Conservation (phyloP, 805 yeast species). For the Saturnispora besseyi region DNA sequence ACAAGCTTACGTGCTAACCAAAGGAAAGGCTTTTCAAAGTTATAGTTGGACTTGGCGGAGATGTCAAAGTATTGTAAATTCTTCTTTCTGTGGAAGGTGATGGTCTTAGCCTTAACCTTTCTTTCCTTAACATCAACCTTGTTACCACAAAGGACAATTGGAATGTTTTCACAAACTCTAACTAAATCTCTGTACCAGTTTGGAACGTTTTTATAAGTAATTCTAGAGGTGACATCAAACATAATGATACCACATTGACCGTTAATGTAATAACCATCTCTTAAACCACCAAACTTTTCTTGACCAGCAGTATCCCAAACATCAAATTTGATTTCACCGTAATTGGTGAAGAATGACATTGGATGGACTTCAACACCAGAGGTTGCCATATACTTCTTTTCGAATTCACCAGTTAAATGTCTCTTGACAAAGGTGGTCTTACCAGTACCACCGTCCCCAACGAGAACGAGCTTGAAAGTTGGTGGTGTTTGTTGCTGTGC, state of each 20-base stretch:
- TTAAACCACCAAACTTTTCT: slow-evolving; percentile 98
- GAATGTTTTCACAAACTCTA: slow-evolving; percentile 99
- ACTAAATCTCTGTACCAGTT: slow-evolving; percentile 99
- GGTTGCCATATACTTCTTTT: slow-evolving; percentile 97
- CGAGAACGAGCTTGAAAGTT: slow-evolving; percentile 94
- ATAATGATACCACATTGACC: slow-evolving; percentile 99
- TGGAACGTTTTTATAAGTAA: slow-evolving; percentile 99
- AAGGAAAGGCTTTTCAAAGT: slow-evolving; percentile 98
- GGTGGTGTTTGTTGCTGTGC: slow-evolving; percentile 66
- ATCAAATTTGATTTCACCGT: slow-evolving; percentile 96
- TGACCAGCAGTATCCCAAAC: slow-evolving; percentile 99
- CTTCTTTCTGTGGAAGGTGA: slow-evolving; percentile 99
- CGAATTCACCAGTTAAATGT: slow-evolving; percentile 99
- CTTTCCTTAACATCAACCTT: slow-evolving; percentile 99
- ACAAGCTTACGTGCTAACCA: slow-evolving; percentile 99
- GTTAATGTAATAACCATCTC: slow-evolving; percentile 99
- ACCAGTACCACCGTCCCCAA: slow-evolving; percentile 99
- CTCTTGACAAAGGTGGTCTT: slow-evolving; percentile 99
- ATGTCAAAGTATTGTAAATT: slow-evolving; percentile 99
- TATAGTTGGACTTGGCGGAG: slow-evolving; percentile 98
- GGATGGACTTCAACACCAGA: slow-evolving; percentile 99
- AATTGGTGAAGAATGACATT: slow-evolving; percentile 94
- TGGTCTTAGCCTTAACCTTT: slow-evolving; percentile 99
- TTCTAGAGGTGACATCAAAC: slow-evolving; percentile 99
- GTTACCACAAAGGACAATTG: slow-evolving; percentile 98